Evolutionary conservation across 441 rosid species (phyloP), one percentile per base, ranked within the genome.

Genomic region (Aquilaria agallochum): DNA sequence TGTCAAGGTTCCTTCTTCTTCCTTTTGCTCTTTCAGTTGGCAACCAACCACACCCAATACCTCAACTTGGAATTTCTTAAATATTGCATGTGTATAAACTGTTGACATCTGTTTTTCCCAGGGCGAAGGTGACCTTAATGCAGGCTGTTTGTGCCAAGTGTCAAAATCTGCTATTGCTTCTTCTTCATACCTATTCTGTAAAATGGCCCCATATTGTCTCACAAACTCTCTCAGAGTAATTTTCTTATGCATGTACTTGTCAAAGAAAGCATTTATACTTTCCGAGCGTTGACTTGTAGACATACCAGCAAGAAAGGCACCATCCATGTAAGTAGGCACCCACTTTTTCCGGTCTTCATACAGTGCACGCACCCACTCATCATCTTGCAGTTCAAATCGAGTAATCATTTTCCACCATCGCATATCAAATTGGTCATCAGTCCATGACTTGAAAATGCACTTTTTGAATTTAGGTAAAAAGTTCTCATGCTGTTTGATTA

Each of bases 21-120:
- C 89, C 59, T 66, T 62, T 55, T 77, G 84, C 71, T 62, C 80
- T 66, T 75, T 86, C 56, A 89, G 92, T 70, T 84, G 92, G 71
- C 89, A 84, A 10, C 88, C 92, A 72, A 82, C 89, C 14, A 80
- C 89, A 50, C 89, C 87, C 68, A 84, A 68, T 64, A 80, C 81
- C 68, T 80, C 84, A 40, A 68, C 73, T 62, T 80, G 81, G 59
- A 80, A 80, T 50, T 72, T 80, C 73, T 70, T 80, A 59, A 80
- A 77, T 20, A 80, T 71, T 9, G 79, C 69, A 60, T 72, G 79
- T 8, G 84, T 74, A 58, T 72, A 80, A 51, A 75, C 69, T 52
- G 73, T 69, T 42, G 83, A 80, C 78, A 80, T 75, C 73, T 81
- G 80, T 61, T 82, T 86, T 62, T 82, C 93, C 80, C 84, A 84